A percentile compares a stretch with the other conserved stretches of the same genome.
Evolutionary conservation across 2,329 filamentous ascomycete genomes (phyloP).

Genomic region (Phyllosticta paracitricarpa): DNA sequence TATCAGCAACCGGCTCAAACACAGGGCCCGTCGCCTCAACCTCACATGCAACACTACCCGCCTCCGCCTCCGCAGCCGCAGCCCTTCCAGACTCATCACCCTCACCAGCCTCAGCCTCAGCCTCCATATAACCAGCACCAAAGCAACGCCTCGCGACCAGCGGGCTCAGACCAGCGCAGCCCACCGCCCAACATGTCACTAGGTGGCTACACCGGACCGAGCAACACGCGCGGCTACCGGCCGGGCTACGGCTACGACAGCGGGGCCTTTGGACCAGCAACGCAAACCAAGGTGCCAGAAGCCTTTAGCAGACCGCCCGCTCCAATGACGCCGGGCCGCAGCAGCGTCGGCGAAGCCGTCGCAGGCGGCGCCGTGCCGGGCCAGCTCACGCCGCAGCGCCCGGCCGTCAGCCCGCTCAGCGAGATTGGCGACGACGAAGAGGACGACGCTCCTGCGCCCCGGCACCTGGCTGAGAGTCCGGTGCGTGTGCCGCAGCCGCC

Average conservation of each 20-base stretch:
- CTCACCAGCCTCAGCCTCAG: not conserved
- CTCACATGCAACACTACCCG: not conserved
- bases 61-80: not conserved
- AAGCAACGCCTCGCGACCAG: not conserved
- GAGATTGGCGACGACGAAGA: slow-evolving; percentile 1
- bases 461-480: not conserved
- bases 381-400: slow-evolving; percentile 14
- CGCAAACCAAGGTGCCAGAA: slow-evolving; percentile 5
- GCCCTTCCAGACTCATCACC: too few relatives aligned
- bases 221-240: slow-evolving; percentile 9
- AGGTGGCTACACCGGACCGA: slow-evolving; percentile 6
- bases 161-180: not conserved
- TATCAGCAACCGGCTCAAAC: not conserved
- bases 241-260: slow-evolving; percentile 10
- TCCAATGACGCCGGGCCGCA: slow-evolving; percentile 3
- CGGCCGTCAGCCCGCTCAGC: slow-evolving; percentile 10
- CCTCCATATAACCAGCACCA: not conserved
- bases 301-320: not conserved
- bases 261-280: slow-evolving; percentile 7
- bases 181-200: not conserved
- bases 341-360: slow-evolving; percentile 13
- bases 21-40: not conserved
- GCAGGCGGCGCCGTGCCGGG: slow-evolving; percentile 22
- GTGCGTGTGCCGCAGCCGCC: not conserved
- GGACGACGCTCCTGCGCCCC: not conserved